These are phyloP conservation scores for Cladorrhinum sp. DNA, from an alignment of 2,329 filamentous ascomycete species.

Conservation along the genomic window DNA sequence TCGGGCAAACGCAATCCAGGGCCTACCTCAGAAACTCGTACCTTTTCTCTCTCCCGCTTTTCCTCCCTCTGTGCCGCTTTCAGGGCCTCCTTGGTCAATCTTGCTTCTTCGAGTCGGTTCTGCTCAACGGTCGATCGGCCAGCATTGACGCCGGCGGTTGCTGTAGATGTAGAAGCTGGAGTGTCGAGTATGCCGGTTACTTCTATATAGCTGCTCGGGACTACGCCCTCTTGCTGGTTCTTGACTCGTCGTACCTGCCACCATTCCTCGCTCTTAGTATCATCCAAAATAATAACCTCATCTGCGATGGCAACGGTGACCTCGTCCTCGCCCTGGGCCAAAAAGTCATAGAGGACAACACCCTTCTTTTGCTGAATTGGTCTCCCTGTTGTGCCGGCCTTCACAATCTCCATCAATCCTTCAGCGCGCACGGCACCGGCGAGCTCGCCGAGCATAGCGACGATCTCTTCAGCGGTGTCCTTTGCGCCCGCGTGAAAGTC, in stretches of 20 bases:
- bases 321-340: slow-evolving; percentile 94
- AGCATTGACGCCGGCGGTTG: slow-evolving; percentile 49
- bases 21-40: slow-evolving; percentile 66
- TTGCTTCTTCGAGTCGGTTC: slow-evolving; percentile 74
- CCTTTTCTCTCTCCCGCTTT: slow-evolving; percentile 60
- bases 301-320: slow-evolving; percentile 88
- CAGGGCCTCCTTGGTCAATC: slow-evolving; percentile 76
- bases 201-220: slow-evolving; percentile 95
- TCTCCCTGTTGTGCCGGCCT: slow-evolving; percentile 66
- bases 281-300: slow-evolving; percentile 86
- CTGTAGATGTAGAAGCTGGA: slow-evolving; percentile 44
- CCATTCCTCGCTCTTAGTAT: slow-evolving; percentile 93
- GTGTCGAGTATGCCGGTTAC: slow-evolving; percentile 66
- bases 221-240: slow-evolving; percentile 92
- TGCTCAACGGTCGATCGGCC: slow-evolving; percentile 70
- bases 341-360: slow-evolving; percentile 88
- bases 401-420: slow-evolving; percentile 78
- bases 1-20: slow-evolving; percentile 71
- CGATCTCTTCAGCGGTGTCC: slow-evolving; percentile 93
- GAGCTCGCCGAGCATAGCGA: slow-evolving; percentile 81
- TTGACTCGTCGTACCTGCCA: slow-evolving; percentile 91
- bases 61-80: slow-evolving; percentile 59
- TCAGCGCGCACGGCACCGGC: slow-evolving; percentile 82
- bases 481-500: slow-evolving; percentile 98
- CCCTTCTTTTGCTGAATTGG: slow-evolving; percentile 66